These are phyloP conservation scores for Hypoxylon cercidicola DNA, from an alignment of 495 filamentous ascomycete species.

Conservation along the genomic window DNA sequence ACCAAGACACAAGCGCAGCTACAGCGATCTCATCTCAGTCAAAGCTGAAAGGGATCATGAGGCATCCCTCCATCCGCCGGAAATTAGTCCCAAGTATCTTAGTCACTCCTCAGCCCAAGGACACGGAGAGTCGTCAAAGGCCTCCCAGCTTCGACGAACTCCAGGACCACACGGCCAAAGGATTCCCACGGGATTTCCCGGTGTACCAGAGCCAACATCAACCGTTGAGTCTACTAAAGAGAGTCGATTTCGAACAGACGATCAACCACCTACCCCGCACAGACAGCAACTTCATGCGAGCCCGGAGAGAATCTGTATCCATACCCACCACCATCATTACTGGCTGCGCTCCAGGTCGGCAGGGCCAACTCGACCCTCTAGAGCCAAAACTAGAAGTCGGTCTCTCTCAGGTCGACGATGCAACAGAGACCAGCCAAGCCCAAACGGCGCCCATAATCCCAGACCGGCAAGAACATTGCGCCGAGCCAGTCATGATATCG, in stretches of 20 bases:
- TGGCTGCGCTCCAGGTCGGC: slow-evolving; percentile 55
- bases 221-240: slow-evolving; percentile 15
- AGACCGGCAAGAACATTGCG: slow-evolving; percentile 28
- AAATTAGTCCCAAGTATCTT: slow-evolving; percentile 33
- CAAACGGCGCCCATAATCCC: slow-evolving; percentile 16
- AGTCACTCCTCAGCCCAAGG: slow-evolving; percentile 23
- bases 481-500: slow-evolving; percentile 12
- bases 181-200: slow-evolving; percentile 17
- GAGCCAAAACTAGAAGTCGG: slow-evolving; percentile 8
- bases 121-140: slow-evolving; percentile 30
- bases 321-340: slow-evolving; percentile 68
- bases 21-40: slow-evolving; percentile 49
- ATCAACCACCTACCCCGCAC: slow-evolving; percentile 1
- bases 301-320: slow-evolving; percentile 54
- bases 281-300: slow-evolving; percentile 14
- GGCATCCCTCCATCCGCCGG: slow-evolving; percentile 33
- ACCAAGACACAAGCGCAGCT: slow-evolving; percentile 27
- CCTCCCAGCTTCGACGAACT: slow-evolving; percentile 40
- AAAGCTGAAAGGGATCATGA: slow-evolving; percentile 45
- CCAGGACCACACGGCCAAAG: slow-evolving; percentile 32
- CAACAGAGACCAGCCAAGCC: slow-evolving; percentile 9
- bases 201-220: slow-evolving; percentile 17
- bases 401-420: slow-evolving; percentile 16
- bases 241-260: slow-evolving; percentile 21
- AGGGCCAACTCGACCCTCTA: slow-evolving; percentile 28